Evolutionary conservation across 2,329 filamentous ascomycete species (phyloP), one percentile per base, ranked within the genome.

Genomic region (Scedosporium minutisporum): DNA sequence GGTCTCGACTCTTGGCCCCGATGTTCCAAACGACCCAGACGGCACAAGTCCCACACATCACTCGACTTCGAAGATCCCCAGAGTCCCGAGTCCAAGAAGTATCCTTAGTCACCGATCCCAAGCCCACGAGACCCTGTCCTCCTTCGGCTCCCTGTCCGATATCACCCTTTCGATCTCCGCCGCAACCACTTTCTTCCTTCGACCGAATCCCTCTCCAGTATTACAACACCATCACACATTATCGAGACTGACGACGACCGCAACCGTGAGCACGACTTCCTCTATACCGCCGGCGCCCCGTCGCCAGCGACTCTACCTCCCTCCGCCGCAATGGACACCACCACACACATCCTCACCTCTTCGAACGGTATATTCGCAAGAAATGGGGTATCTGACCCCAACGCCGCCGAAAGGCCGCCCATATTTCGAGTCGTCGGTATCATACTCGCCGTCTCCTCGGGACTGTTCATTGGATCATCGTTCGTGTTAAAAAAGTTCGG

Each of bases 401-500:
- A 69, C 66, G 64, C 66, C 46, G 68, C 68, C 60, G 65, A 71
- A 12, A 75, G 82, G 27, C 82, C 82, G 0, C 69, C 77, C 6
- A 75, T 77, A 63, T 97, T 90, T 82, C 97, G 97, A 73, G 85
- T 87, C 27, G 84, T 97, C 67, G 95, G 95, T 62, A 91, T 99
- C 65, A 81, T 86, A 23, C 80, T 99, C 42, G 95, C 95, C 16
- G 82, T 97, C 64, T 86, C 87, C 38, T 97, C 93, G 0, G 95
- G 95, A 51, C 73, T 91, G 63, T 97, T 97, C 73, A 99, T 99
- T 71, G 95, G 95, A 62, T 83, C 89, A 14, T 97, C 93, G 0
- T 99, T 97, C 73, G 93, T 97, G 29, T 77, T 99, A 71, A 97
- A 97, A 77, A 99, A 99, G 78, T 82, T 90, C 64, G 95, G 95